Evolutionary conservation across 345 rosid species (phyloP).

Genomic region (Aurinia saxatilis): DNA sequence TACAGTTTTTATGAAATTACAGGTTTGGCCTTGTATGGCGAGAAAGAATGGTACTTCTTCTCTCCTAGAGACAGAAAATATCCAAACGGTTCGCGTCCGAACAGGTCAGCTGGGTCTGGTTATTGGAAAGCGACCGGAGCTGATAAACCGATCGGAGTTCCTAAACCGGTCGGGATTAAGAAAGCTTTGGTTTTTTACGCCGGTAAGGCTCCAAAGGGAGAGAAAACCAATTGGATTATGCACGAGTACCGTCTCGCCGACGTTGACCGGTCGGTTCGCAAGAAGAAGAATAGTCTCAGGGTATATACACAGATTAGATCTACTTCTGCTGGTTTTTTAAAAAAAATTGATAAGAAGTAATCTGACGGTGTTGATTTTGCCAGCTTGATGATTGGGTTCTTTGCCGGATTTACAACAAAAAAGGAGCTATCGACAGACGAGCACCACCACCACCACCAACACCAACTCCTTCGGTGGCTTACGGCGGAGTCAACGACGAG

Average conservation of each 20-base stretch:
- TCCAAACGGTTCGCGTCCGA: slow-evolving; percentile 92
- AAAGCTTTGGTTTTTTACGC: slow-evolving; percentile 90
- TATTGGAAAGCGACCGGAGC: slow-evolving; percentile 99
- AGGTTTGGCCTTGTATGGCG: slow-evolving; percentile 78
- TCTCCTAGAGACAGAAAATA: slow-evolving; percentile 85
- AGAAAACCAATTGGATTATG: slow-evolving; percentile 98
- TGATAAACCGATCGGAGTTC: slow-evolving; percentile 86
- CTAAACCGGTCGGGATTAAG: slow-evolving; percentile 82
- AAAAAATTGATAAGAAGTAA: no score
- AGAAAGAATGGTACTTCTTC: slow-evolving; percentile 96
- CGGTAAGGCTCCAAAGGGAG: slow-evolving; percentile 88
- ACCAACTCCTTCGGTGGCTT: neutral
- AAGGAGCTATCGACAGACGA: slow-evolving; percentile 61
- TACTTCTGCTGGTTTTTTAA: no score
- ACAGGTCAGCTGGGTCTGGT: slow-evolving; percentile 85
- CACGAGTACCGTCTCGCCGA: slow-evolving; percentile 96
- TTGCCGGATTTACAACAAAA: slow-evolving; percentile 95
- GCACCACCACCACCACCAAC: no score
- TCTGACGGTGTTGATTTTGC: neutral
- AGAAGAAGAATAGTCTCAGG: slow-evolving; percentile 81
- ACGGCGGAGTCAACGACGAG: slow-evolving; percentile 15
- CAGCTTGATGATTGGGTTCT: slow-evolving; percentile 99
- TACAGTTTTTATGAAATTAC: neutral
- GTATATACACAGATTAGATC: slow-evolving; percentile 26
- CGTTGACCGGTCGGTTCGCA: slow-evolving; percentile 82